Percentiles rank a stretch among this genome's conserved stretches.
Conservation (phyloP, 2,329 filamentous ascomycete species). For the Exophiala oligosperma region DNA sequence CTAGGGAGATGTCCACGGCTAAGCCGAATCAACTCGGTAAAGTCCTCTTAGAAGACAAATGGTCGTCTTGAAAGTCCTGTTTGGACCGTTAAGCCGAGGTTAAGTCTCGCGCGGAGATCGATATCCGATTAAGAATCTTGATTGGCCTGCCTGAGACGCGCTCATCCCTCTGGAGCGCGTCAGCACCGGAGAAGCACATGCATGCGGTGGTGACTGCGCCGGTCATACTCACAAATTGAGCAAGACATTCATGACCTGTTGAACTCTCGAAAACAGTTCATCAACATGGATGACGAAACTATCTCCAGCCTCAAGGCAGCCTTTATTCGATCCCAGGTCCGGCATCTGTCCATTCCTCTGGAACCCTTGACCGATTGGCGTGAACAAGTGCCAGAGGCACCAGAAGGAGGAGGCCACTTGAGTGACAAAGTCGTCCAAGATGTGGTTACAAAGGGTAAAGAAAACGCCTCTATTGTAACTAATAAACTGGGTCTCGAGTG, state of each 20-base stretch:
- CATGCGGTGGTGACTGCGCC: too few relatives aligned
- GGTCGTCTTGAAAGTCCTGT: not conserved
- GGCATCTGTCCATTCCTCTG: constrained; percentile 51
- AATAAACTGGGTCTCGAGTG: not conserved
- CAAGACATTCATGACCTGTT: not conserved
- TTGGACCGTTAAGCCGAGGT: constrained; percentile 1
- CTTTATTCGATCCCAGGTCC: constrained; percentile 54
- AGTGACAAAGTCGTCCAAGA: constrained; percentile 52
- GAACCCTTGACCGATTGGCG: constrained; percentile 49
- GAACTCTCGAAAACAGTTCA: not conserved
- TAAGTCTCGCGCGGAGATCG: not conserved
- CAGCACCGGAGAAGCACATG: too few relatives aligned
- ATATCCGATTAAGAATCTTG: not conserved
- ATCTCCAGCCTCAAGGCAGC: constrained; percentile 52
- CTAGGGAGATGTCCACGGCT: not conserved
- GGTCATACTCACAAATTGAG: not conserved
- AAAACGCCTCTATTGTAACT: not conserved
- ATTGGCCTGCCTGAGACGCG: not conserved
- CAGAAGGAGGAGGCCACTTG: constrained; percentile 42
- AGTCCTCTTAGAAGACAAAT: not conserved
- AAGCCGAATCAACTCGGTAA: not conserved
- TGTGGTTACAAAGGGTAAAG: constrained; percentile 51
- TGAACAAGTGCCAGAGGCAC: constrained; percentile 41
- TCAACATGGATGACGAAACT: constrained; percentile 35
- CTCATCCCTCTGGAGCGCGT: not conserved